phyloP scores from a whole-genome alignment of 176 grass and related monocot species.

The Alopecurus myosuroides region DNA sequence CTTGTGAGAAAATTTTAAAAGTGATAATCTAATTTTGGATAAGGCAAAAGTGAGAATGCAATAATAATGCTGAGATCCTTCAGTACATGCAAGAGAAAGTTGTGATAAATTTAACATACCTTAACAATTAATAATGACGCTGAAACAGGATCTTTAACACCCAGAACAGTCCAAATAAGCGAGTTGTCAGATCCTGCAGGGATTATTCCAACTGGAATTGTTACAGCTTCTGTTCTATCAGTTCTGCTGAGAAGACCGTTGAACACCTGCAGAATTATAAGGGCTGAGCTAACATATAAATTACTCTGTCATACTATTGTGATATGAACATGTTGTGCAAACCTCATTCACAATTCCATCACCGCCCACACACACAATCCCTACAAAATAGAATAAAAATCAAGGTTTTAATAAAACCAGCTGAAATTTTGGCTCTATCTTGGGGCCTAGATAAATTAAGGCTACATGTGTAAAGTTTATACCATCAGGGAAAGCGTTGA shows the following conservation, averaged over 20 bases:
- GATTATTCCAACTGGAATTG: conserved; percentile 97
- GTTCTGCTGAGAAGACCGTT: conserved; percentile 93
- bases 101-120: conserved; percentile 33
- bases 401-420: background rate
- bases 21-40: background rate
- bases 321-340: conserved; percentile 22
- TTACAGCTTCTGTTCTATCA: conserved; percentile 82
- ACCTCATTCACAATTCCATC: conserved; percentile 99
- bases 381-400: conserved; percentile 47
- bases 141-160: conserved; percentile 94
- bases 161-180: conserved; percentile 93
- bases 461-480: conserved; percentile 28
- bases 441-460: conserved; percentile 14
- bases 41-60: background rate
- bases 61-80: background rate
- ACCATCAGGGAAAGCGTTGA: conserved; percentile 80
- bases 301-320: conserved; percentile 1
- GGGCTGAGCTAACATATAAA: conserved; percentile 16
- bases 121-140: conserved; percentile 93
- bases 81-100: background rate
- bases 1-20: conserved; percentile 19
- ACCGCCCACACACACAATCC: conserved; percentile 91
- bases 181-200: conserved; percentile 99
- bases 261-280: conserved; percentile 59
- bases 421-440: conserved; percentile 12